Conservation (phyloP, 2,329 filamentous ascomycete species). For the Pseudocercospora crystallina region DNA sequence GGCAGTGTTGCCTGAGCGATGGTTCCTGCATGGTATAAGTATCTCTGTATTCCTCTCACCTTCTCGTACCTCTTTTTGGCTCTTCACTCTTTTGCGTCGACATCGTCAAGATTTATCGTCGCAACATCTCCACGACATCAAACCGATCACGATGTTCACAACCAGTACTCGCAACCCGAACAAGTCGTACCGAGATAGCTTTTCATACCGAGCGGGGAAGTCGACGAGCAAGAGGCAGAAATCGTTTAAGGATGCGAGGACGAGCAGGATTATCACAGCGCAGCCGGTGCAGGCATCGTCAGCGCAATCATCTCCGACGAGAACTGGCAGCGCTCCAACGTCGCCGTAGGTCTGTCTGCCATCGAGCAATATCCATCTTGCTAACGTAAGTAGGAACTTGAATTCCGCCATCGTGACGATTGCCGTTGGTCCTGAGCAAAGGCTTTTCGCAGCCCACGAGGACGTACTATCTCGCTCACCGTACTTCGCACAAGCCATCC, state of each 20-base stretch:
- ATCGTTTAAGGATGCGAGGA: slow-evolving; percentile 34
- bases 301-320: slow-evolving; percentile 29
- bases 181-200: slow-evolving; percentile 36
- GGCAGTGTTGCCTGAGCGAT: slow-evolving; percentile 23
- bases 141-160: slow-evolving; percentile 29
- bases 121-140: background rate
- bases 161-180: slow-evolving; percentile 21
- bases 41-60: slow-evolving; percentile 19
- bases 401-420: slow-evolving; percentile 78
- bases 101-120: background rate
- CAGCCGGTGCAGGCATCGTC: slow-evolving; percentile 25
- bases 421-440: slow-evolving; percentile 66
- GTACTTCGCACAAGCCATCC: slow-evolving; percentile 70
- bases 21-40: slow-evolving; percentile 24
- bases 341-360: slow-evolving; percentile 30
- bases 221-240: slow-evolving; percentile 35
- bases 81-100: slow-evolving; percentile 6
- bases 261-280: slow-evolving; percentile 28
- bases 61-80: slow-evolving; percentile 13
- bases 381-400: slow-evolving; percentile 16
- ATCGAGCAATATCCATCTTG: background rate
- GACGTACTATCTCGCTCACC: slow-evolving; percentile 76
- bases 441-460: slow-evolving; percentile 89
- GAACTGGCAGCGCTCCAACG: slow-evolving; percentile 30
- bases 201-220: slow-evolving; percentile 34